Evolutionary conservation across 495 filamentous ascomycete species (phyloP).

Genomic region (Penicillium maclennaniae): DNA sequence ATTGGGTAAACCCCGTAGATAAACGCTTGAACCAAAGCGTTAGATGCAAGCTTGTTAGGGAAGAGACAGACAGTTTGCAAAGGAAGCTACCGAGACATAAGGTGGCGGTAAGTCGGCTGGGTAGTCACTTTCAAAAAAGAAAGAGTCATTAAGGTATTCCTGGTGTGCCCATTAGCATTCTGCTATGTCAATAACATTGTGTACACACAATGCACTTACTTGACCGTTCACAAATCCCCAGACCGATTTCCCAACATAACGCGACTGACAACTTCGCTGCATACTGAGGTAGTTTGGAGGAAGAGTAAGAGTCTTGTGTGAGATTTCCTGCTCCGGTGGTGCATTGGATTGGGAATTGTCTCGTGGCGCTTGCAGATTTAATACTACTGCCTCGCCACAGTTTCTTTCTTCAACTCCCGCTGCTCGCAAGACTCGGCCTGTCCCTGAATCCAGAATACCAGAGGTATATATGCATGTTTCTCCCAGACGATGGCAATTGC

Average conservation of each 20-base stretch:
- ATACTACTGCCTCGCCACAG: neutral
- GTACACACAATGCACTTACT: neutral
- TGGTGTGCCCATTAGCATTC: neutral
- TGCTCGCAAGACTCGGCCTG: constrained; percentile 4
- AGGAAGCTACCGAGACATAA: no score
- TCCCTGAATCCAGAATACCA: constrained; percentile 5
- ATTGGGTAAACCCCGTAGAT: no score
- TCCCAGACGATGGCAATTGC: constrained; percentile 21
- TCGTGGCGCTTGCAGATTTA: neutral
- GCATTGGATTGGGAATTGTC: neutral
- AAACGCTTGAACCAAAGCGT: no score
- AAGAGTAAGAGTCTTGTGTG: no score
- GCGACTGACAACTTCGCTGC: neutral
- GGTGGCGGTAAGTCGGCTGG: no score
- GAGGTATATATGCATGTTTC: constrained; percentile 17
- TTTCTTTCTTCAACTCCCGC: neutral
- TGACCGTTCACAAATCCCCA: constrained; percentile 11
- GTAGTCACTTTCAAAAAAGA: neutral
- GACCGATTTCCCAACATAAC: constrained; percentile 6
- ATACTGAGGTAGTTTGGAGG: neutral
- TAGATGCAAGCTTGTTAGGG: no score
- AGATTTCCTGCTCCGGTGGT: no score
- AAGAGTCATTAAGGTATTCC: neutral
- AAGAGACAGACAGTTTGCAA: no score
- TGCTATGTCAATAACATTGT: no score